Evolutionary conservation across 2,329 filamentous ascomycete species (phyloP), one percentile per base, ranked within the genome.

Genomic region (Pyrenophora tritici-repentis): DNA sequence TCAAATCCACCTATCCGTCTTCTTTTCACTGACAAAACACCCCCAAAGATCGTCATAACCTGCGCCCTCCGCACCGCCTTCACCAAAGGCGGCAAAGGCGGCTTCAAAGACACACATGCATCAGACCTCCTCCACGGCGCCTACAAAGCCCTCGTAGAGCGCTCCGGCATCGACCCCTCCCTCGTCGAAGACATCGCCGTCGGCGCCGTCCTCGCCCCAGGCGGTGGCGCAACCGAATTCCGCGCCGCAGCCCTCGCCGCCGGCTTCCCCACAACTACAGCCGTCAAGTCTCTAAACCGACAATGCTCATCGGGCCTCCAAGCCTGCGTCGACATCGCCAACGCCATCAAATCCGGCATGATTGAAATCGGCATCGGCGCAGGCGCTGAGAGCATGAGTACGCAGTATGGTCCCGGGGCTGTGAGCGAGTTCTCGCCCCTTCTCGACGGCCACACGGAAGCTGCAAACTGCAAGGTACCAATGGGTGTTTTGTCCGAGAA

Each of bases 161-260:
- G 91, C 66, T 97, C 92, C 62, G 86, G 86, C 61, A 95, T 97
- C 76, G 89, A 97, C 77, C 92, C 94, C 17, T 79, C 79, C 32
- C 82, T 94, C 31, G 91, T 99, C 41, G 90, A 97, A 76, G 94
- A 99, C 72, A 88, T 99, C 61, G 88, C 88, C 44, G 92, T 97
- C 51, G 94, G 94, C 61, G 88, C 87, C 48, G 94, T 99, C 24
- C 86, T 99, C 41, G 86, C 93, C 14, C 93, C 93, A 29, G 94
- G 94, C 56, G 94, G 91, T 63, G 94, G 93, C 62, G 94, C 94
- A 17, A 97, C 94, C 39, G 94, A 97, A 79, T 97, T 96, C 86
- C 88, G 94, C 61, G 94, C 91, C 53, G 94, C 94, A 31, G 87
- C 88, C 47, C 82, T 97, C 50, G 90, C 91, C 6, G 94, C 94